Percentiles rank a stretch among this genome's conserved stretches.
These are phyloP conservation scores for Ogataea minuta DNA, from an alignment of 805 yeast species.

Conservation along the genomic window DNA sequence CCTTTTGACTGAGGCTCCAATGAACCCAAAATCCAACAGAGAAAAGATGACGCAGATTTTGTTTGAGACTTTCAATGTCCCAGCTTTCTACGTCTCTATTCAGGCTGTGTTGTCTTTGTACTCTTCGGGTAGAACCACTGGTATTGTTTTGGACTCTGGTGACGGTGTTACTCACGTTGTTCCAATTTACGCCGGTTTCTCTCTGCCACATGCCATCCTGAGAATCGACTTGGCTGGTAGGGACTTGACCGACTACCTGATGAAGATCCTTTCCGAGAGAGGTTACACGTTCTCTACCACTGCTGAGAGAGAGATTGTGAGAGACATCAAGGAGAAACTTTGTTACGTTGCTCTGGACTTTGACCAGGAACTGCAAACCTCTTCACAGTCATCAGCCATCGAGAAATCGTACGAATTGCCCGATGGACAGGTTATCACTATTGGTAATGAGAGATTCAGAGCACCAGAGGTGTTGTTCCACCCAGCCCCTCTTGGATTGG, in stretches of 20 bases:
- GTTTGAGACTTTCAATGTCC: slow-evolving; percentile 99
- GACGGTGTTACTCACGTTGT: slow-evolving; percentile 97
- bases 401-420: slow-evolving; percentile 99
- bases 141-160: slow-evolving; percentile 99
- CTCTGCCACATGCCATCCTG: slow-evolving; percentile 97
- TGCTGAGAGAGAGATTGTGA: slow-evolving; percentile 96
- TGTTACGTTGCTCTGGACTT: slow-evolving; percentile 99
- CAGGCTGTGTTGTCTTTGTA: slow-evolving; percentile 98
- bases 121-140: slow-evolving; percentile 99
- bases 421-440: slow-evolving; percentile 99
- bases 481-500: slow-evolving; percentile 85
- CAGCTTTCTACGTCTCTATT: slow-evolving; percentile 98
- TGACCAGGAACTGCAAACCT: slow-evolving; percentile 99
- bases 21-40: slow-evolving; percentile 99
- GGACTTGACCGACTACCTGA: slow-evolving; percentile 97
- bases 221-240: slow-evolving; percentile 99
- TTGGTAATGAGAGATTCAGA: slow-evolving; percentile 99
- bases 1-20: slow-evolving; percentile 98
- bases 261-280: slow-evolving; percentile 98
- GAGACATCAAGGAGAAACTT: slow-evolving; percentile 96
- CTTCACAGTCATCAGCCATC: slow-evolving; percentile 95
- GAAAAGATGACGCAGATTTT: slow-evolving; percentile 99
- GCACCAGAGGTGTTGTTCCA: slow-evolving; percentile 99
- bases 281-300: slow-evolving; percentile 98
- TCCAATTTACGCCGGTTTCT: slow-evolving; percentile 99